Evolutionary conservation across 768 basidiomycete species (phyloP).

Genomic region (Pleurotus ostreatus): DNA sequence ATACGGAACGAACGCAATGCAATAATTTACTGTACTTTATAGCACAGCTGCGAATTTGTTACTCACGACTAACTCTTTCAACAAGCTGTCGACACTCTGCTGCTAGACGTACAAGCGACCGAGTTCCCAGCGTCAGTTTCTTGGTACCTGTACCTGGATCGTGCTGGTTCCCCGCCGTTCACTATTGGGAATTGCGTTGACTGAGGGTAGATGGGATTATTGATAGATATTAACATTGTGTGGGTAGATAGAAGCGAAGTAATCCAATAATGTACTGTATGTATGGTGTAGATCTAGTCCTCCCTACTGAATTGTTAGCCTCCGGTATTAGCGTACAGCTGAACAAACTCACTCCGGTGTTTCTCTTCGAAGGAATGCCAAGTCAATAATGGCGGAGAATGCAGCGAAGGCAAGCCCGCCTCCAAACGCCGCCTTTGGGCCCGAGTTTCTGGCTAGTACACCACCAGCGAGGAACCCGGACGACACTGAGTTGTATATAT

Average conservation of each 20-base stretch:
- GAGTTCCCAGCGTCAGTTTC: too few species aligned
- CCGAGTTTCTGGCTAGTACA: conserved; percentile 81
- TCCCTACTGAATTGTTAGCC: conserved; percentile 23
- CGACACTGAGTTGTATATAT: conserved; percentile 86
- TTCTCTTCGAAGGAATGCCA: conserved; percentile 71
- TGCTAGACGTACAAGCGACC: too few species aligned
- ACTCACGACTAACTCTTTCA: too few species aligned
- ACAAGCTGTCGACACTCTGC: background rate
- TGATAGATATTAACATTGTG: background rate
- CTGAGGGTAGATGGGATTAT: background rate
- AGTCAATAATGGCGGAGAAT: conserved; percentile 88
- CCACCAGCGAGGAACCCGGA: conserved; percentile 89
- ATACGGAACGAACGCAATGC: too few species aligned
- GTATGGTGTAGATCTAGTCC: conserved; percentile 42
- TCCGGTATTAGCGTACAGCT: background rate
- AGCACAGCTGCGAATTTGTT: too few species aligned
- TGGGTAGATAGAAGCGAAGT: conserved; percentile 12
- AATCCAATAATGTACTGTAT: conserved; percentile 22
- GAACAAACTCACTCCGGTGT: conserved; percentile 60
- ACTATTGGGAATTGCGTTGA: too few species aligned
- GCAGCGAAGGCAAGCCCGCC: conserved; percentile 91
- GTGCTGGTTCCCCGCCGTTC: too few species aligned
- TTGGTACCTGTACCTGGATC: too few species aligned
- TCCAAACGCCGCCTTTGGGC: conserved; percentile 81
- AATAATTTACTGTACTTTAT: too few species aligned